A percentile compares a stretch with the other conserved stretches of the same genome.
phyloP scores from a whole-genome alignment of 768 basidiomycete species.

The Suillus brevipes region DNA sequence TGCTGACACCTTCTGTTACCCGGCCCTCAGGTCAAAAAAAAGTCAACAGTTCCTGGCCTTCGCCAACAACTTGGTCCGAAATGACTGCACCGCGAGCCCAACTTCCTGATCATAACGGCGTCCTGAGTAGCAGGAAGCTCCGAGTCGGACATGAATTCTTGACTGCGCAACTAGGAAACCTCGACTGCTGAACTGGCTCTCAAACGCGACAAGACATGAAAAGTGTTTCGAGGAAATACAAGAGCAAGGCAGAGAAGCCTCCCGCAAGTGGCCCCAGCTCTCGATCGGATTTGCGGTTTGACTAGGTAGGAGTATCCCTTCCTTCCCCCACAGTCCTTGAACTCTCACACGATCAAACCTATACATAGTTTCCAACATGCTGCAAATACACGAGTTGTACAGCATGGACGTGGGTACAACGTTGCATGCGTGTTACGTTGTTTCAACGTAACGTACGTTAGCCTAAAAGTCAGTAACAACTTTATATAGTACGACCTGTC shows the following conservation, averaged over 20 bases:
- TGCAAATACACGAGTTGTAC: not conserved
- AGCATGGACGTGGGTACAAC: not conserved
- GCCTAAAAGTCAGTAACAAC: no score
- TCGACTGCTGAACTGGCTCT: not conserved
- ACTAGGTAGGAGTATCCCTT: not conserved
- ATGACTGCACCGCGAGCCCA: not conserved
- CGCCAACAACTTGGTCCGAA: not conserved
- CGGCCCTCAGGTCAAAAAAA: not conserved
- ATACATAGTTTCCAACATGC: not conserved
- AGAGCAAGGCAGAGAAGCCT: not conserved
- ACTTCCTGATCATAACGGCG: not conserved
- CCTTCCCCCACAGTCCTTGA: not conserved
- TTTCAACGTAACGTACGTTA: not conserved
- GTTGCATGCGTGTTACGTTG: not conserved
- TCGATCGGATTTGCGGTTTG: not conserved
- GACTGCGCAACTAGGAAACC: not conserved
- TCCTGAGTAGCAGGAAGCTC: conserved; percentile 1
- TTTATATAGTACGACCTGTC: not conserved
- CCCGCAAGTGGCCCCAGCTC: not conserved
- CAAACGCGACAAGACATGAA: not conserved
- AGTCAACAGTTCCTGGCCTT: not conserved
- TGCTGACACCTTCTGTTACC: not conserved
- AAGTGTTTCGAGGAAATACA: not conserved
- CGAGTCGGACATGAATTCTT: not conserved
- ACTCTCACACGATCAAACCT: not conserved